A percentile compares a stretch with the other conserved stretches of the same genome.
These are phyloP conservation scores for Aspergillus campestris DNA, from an alignment of 495 filamentous ascomycete species.

Conservation along the genomic window DNA sequence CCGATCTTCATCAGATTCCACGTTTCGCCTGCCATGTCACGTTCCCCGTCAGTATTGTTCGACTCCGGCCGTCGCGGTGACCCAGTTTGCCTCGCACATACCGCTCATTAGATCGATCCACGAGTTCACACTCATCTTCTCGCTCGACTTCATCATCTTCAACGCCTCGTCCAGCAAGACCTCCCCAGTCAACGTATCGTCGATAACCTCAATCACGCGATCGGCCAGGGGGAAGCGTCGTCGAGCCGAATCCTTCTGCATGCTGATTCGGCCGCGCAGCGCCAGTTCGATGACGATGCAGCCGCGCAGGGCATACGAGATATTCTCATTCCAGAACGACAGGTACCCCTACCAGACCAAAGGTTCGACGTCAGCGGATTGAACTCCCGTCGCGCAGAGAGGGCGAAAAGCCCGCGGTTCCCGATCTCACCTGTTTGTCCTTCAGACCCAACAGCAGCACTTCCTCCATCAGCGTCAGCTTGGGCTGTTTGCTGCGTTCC, in stretches of 20 bases:
- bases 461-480: constrained; percentile 98
- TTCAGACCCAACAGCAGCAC: constrained; percentile 89
- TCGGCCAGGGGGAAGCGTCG: constrained; percentile 88
- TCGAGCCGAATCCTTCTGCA: constrained; percentile 93
- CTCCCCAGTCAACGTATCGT: constrained; percentile 95
- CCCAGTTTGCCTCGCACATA: constrained; percentile 32
- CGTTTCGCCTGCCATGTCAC: constrained; percentile 68
- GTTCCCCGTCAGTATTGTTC: too few species aligned
- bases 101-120: constrained; percentile 99
- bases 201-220: constrained; percentile 89
- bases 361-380: constrained; percentile 14
- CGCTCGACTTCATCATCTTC: constrained; percentile 99
- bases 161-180: constrained; percentile 95
- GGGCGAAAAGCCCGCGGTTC: not conserved
- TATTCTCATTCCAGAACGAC: constrained; percentile 99
- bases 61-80: too few species aligned
- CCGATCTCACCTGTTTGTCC: constrained; percentile 80
- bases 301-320: constrained; percentile 92
- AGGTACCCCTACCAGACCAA: constrained; percentile 67
- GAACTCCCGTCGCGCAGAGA: not conserved
- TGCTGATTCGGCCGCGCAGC: constrained; percentile 91
- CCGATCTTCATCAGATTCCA: constrained; percentile 99
- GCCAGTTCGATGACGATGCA: constrained; percentile 97
- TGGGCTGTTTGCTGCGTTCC: constrained; percentile 95
- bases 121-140: constrained; percentile 98